These are phyloP conservation scores for Hyaloscypha hepaticicola DNA, from an alignment of 495 filamentous ascomycete species.

Conservation along the genomic window DNA sequence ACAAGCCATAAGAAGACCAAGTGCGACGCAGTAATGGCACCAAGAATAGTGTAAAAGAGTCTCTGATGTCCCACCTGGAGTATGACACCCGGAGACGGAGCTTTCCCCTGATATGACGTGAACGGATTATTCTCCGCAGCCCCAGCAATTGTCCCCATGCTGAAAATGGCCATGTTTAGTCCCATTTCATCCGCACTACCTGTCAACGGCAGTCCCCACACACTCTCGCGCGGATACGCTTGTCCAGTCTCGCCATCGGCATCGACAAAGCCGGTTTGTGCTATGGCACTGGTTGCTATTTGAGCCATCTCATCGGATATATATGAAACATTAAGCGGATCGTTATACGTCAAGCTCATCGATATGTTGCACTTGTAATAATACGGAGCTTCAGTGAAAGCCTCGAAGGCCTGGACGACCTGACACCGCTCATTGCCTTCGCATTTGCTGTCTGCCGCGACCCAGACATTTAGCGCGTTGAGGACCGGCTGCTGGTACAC, in stretches of 20 bases:
- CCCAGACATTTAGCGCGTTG: constrained; percentile 17
- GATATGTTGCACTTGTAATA: constrained; percentile 31
- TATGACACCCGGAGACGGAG: constrained; percentile 14
- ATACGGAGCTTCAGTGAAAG: constrained; percentile 20
- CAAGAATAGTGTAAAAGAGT: constrained; percentile 26
- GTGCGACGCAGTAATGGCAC: constrained; percentile 26
- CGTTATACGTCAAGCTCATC: constrained; percentile 17
- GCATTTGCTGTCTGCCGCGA: constrained; percentile 20
- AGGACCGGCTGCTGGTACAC: not conserved
- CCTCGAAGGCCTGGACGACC: constrained; percentile 28
- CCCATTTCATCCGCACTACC: constrained; percentile 21
- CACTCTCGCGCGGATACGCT: constrained; percentile 22
- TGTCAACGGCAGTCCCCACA: constrained; percentile 12
- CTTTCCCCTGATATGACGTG: constrained; percentile 12
- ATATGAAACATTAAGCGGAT: constrained; percentile 21
- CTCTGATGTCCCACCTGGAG: constrained; percentile 22
- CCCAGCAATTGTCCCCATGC: constrained; percentile 20
- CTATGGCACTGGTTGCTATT: constrained; percentile 27
- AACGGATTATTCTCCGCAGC: constrained; percentile 17
- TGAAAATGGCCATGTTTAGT: constrained; percentile 11
- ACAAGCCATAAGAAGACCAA: constrained; percentile 21
- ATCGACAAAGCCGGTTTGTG: constrained; percentile 22
- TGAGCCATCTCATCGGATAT: constrained; percentile 30
- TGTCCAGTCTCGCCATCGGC: constrained; percentile 13
- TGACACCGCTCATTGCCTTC: constrained; percentile 16